Base-by-base conservation (phyloP, 495 filamentous ascomycete genomes). In the Penicillium lagena region DNA sequence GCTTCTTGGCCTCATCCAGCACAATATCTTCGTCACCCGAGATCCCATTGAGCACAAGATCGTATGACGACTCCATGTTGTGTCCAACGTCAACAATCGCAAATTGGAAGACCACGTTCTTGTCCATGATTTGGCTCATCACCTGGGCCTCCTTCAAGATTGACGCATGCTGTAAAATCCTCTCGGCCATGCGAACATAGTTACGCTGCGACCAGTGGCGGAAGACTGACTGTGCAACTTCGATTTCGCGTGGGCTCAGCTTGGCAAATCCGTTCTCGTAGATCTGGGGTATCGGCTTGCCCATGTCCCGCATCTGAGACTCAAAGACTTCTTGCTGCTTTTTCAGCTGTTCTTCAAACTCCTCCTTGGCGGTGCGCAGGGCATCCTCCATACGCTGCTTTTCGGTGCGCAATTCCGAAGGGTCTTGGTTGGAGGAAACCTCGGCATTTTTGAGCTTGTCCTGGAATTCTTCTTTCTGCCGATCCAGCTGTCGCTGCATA, bases 41-140 rank as follows among this genome's bases (percentile, higher is more conserved):
- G 12, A 97, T 86, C 13, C 87, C 91, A 52, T 94, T 95, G 33
- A 98, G 70, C 5, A 97, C 90, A 52, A 97, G 83, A 63, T 98
- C 93, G 61, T 98, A 98, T 4, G 88, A 95, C 7, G 94, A 97
- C 45, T 82, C 87, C 58, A 90, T 79, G 37, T 82, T 80, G 54
- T 97, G 90, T 2, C 93, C 93, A 53, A 85, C 72, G 48, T 94
- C 90, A 27, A 97, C 79, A 44, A 97, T 80, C 12, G 89, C 85
- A 59, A 96, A 97, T 64, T 98, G 93, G 66, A 98, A 98, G 30
- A 91, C 86, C 12, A 96, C 85, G 50, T 81, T 81, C 66, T 96
- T 93, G 53, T 93, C 89, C 77, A 98, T 87, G 49, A 90, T 89
- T 46, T 95, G 89, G 67, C 94, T 96, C 86, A 98, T 91, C 39